Conservation (phyloP, 2,329 filamentous ascomycete species). For the Colletotrichum graminicola region DNA sequence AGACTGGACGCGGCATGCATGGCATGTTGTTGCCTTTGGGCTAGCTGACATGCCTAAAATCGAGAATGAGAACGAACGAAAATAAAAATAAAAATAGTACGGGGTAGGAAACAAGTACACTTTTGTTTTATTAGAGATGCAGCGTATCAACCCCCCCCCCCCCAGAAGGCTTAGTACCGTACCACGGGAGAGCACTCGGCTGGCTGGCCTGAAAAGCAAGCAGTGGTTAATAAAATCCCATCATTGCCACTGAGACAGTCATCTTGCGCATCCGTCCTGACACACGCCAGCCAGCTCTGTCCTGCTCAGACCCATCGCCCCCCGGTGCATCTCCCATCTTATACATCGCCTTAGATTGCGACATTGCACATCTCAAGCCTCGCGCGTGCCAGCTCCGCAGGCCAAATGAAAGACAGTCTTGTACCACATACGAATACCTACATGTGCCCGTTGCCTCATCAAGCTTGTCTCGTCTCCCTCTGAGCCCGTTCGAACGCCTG, state of each 20-base stretch:
- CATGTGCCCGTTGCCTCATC: not conserved
- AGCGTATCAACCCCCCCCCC: not conserved
- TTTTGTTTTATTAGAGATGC: not conserved
- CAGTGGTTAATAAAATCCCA: constrained; percentile 12
- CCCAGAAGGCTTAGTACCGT: not conserved
- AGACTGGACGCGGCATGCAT: constrained; percentile 26
- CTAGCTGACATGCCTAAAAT: constrained; percentile 10
- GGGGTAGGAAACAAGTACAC: not conserved
- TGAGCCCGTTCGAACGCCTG: not conserved
- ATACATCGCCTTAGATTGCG: constrained; percentile 33
- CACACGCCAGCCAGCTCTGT: constrained; percentile 21
- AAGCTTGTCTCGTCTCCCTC: constrained; percentile 7
- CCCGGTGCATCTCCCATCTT: constrained; percentile 9
- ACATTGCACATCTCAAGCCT: constrained; percentile 41
- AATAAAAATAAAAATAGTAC: not conserved
- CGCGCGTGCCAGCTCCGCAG: constrained; percentile 36
- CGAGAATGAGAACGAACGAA: not conserved
- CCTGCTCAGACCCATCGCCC: not conserved
- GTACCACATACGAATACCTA: not conserved
- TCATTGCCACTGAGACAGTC: constrained; percentile 34
- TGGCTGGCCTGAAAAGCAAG: not conserved
- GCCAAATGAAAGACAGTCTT: not conserved
- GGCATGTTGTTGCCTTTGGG: constrained; percentile 17
- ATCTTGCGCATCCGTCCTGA: constrained; percentile 36
- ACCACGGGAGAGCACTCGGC: not conserved